Conservation (phyloP, 352 stramenopile species). For the Globisporangium ultimum region DNA sequence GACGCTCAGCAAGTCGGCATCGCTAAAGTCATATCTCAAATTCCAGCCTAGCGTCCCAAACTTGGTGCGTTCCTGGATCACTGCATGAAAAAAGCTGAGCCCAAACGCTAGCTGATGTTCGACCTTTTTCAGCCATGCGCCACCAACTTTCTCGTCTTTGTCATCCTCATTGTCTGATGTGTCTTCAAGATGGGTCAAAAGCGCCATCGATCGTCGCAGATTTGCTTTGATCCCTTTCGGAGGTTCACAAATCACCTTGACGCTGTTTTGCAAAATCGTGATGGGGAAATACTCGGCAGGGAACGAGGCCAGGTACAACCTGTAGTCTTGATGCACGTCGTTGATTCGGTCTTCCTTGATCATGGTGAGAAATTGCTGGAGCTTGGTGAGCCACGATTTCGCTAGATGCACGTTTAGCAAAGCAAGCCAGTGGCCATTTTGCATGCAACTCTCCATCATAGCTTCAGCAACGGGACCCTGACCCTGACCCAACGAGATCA, state of each 20-base stretch:
- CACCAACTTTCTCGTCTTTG: background rate
- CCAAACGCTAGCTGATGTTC: conserved; percentile 68
- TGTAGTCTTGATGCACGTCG: conserved; percentile 53
- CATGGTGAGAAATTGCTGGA: conserved; percentile 43
- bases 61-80: conserved; percentile 70
- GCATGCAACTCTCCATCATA: conserved; percentile 45
- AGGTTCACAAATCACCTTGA: conserved; percentile 81
- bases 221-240: conserved; percentile 74
- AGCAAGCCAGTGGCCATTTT: conserved; percentile 58
- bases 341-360: conserved; percentile 29
- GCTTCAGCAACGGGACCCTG: conserved; percentile 67
- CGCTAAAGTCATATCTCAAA: conserved; percentile 74
- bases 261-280: conserved; percentile 62
- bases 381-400: conserved; percentile 67
- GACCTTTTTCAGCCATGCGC: conserved; percentile 15
- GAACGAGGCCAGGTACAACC: conserved; percentile 69
- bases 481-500: conserved; percentile 75
- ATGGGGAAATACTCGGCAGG: conserved; percentile 70
- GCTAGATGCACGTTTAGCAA: conserved; percentile 77
- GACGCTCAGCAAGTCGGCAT: conserved; percentile 72
- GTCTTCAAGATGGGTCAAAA: conserved; percentile 19
- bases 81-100: conserved; percentile 75
- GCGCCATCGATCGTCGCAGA: conserved; percentile 58
- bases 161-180: conserved; percentile 1
- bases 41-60: conserved; percentile 81